Evolutionary conservation across 345 rosid genomes (phyloP), one percentile per base, ranked within the genome.

Genomic region (Citrus mangshanensis): DNA sequence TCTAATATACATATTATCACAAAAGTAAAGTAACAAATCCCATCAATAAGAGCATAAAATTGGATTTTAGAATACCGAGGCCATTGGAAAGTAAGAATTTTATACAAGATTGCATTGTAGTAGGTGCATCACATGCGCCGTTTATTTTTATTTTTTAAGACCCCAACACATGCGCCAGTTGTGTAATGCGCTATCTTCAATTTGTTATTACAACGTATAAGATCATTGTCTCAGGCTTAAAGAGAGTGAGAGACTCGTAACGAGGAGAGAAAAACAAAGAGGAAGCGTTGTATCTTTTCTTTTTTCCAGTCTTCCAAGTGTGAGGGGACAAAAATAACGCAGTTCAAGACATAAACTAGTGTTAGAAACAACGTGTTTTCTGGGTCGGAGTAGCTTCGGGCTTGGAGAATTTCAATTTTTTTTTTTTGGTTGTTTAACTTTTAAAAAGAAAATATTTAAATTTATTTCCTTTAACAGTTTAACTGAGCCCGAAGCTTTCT

Each of bases 321-420:
- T 0, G 76, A 40, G 85, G 89, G 59, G 84, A 86, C 89, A 88
- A 82, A 75, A 64, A 85, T 83, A 83, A 81, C 91, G 76, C 13
- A 60, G 13, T 46, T 56, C 91, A 63, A 86, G 80, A 73, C 38
- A 28, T 25, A 67, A 73, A 75, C 46, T n/a, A 77, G 49, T 19
- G 64, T 4, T 55, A 37, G 37, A 79, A 16, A 79, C 83, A 73
- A 84, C 89, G 88, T 87, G 88, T 85, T 89, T 82, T 84, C 66
- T 80, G 86, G 89, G 86, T 75, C 58, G 87, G 25, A 68, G 75
- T 35, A 55, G 86, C 89, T 75, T 88, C 38, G 88, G 85, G 83
- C 86, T 79, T 22, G 0, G 83, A 22, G 77, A 71, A 73, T 18
- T 65, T 35, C 2, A 4, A 2, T 22, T 2, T 64, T 30, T 27